A percentile compares a stretch with the other conserved stretches of the same genome.
These are phyloP conservation scores for Hymenoscyphus scutula DNA, from an alignment of 2,329 filamentous ascomycete species.

Conservation along the genomic window DNA sequence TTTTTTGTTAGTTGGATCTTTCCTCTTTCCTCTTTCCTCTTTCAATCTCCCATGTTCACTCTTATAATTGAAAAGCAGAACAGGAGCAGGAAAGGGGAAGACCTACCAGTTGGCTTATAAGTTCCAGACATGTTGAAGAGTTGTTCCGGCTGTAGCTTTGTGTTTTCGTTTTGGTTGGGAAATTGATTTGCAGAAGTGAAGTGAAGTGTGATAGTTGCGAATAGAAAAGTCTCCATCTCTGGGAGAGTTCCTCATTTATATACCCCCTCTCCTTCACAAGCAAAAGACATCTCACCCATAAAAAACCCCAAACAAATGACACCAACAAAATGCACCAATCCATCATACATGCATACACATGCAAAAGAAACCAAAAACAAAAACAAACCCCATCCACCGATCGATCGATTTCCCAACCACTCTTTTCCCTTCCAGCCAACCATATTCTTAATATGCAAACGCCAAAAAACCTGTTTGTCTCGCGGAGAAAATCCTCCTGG, in stretches of 20 bases:
- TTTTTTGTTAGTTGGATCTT: not conserved
- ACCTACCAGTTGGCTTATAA: constrained; percentile 11
- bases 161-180: not conserved
- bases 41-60: no score
- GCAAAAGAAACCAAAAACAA: no score
- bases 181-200: not conserved
- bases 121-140: constrained; percentile 9
- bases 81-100: not conserved
- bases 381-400: no score
- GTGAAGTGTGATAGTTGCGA: not conserved
- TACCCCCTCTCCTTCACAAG: not conserved
- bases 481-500: no score
- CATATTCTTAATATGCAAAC: no score
- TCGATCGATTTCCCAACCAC: no score
- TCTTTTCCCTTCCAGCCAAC: no score
- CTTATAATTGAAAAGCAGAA: not conserved
- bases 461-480: no score
- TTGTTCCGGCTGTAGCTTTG: not conserved
- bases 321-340: not conserved
- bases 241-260: not conserved
- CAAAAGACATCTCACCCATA: no score
- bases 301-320: not conserved
- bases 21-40: no score
- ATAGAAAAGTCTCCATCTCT: not conserved
- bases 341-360: not conserved